phyloP scores from a whole-genome alignment of 768 basidiomycete genomes.

The Austroboletus eburneus region DNA sequence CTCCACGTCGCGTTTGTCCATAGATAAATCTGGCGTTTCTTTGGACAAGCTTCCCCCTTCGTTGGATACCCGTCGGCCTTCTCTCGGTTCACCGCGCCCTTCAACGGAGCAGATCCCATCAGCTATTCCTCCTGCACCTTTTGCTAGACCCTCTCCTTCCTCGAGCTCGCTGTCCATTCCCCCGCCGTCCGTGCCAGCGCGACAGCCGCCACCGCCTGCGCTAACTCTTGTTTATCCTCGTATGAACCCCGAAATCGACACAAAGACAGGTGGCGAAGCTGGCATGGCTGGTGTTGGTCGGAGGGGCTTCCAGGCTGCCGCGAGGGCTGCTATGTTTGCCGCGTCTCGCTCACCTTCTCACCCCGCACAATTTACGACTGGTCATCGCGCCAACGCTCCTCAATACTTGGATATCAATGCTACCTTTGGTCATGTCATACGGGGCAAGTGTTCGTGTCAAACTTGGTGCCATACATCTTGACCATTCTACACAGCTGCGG shows the following conservation, averaged over 20 bases:
- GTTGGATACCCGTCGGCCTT: constrained; percentile 13
- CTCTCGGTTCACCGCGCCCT: constrained; percentile 10
- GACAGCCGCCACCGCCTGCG: constrained; percentile 16
- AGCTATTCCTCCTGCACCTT: background rate
- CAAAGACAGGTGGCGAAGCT: constrained; percentile 70
- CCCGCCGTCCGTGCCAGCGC: constrained; percentile 8
- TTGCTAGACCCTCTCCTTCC: constrained; percentile 9
- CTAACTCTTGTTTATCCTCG: constrained; percentile 9
- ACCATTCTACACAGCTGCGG: constrained; percentile 17
- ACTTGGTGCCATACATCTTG: background rate
- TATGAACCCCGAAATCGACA: constrained; percentile 46
- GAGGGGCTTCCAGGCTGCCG: constrained; percentile 74
- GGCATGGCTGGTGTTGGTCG: constrained; percentile 92
- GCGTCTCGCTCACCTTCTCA: constrained; percentile 15
- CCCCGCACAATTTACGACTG: background rate
- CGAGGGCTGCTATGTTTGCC: constrained; percentile 55
- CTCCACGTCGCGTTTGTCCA: constrained; percentile 13
- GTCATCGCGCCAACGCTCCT: constrained; percentile 35
- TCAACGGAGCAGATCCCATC: constrained; percentile 1
- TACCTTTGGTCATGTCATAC: constrained; percentile 26
- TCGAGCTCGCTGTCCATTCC: constrained; percentile 6
- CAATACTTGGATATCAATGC: constrained; percentile 46
- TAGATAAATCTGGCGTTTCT: constrained; percentile 14
- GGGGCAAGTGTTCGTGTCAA: constrained; percentile 23
- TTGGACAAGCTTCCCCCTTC: constrained; percentile 16